phyloP scores from a whole-genome alignment of 106 monocot species.

The Dioscorea alata region DNA sequence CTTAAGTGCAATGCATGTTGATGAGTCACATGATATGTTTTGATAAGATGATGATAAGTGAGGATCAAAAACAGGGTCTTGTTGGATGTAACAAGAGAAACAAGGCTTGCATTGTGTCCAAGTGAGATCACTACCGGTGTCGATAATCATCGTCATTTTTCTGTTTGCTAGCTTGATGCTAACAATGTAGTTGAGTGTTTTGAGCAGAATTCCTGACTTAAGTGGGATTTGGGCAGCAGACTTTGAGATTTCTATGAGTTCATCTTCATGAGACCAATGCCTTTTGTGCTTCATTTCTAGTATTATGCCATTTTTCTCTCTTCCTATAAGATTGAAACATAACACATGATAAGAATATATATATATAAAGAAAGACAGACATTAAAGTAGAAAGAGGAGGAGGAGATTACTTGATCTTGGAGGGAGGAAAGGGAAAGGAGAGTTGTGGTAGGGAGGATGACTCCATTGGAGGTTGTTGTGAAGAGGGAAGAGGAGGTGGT shows the following conservation, averaged over 20 bases:
- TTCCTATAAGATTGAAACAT: constrained; percentile 19
- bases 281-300: constrained; percentile 57
- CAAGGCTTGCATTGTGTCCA: constrained; percentile 91
- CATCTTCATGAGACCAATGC: constrained; percentile 5
- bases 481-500: constrained; percentile 3
- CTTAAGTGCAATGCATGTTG: constrained; percentile 31
- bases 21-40: constrained; percentile 42
- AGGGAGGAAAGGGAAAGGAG: neutral
- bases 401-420: constrained; percentile 26
- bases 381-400: too few relatives aligned
- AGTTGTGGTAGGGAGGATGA: neutral
- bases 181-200: constrained; percentile 78
- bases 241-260: constrained; percentile 14
- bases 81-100: constrained; percentile 52
- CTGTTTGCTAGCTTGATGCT: constrained; percentile 35
- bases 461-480: constrained; percentile 3
- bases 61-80: constrained; percentile 66
- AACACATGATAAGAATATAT: neutral
- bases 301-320: constrained; percentile 31
- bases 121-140: constrained; percentile 85
- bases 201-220: constrained; percentile 54
- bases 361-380: too few relatives aligned
- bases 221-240: constrained; percentile 42
- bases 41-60: constrained; percentile 51
- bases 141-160: constrained; percentile 52